Evolutionary conservation across 2,329 filamentous ascomycete genomes (phyloP), one percentile per base, ranked within the genome.

Genomic region (Blastomyces silverae): DNA sequence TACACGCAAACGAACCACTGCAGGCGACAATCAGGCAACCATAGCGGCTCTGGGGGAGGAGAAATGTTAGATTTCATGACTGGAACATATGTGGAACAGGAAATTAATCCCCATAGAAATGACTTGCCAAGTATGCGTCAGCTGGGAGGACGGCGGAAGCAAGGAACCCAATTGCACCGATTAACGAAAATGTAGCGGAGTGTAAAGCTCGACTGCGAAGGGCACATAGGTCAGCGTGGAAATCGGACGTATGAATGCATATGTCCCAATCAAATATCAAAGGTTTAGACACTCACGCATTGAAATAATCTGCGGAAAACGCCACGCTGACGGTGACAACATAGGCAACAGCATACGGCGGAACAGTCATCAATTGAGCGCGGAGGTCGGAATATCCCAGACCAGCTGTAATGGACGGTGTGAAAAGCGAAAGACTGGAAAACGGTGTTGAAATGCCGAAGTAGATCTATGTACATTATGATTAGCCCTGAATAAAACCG

Each of bases 21-120:
- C 85, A 81, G 0, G 87, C 87, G 50, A 91, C 79, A 42, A 90
- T 88, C 11, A 91, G 81, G 67, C 86, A 88, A 46, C 85, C 87
- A 71, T 90, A 90, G n/a, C 88, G 84, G 20, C 79, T 73, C 71
- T 79, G 63, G 39, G 2, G 17, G 60, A 10, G 15, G 48, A 34
- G 3, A 0, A 11, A 37, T 37, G 31, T 66, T 61, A 57, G 64
- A 0, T 52, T 37, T 22, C 11, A 61, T 37, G 34, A 37, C 34
- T 34, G 34, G 8, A 1, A 7, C 11, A 57, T 15, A 34, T 22
- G 37, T 44, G 59, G 57, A 46, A 58, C 34, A 22, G 13, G 59
- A 61, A 37, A 31, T 39, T 28, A 39, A 50, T 17, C 4, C 34
- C 8, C 13, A 7, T 20, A n/a, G 28, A 37, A 55, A 22, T 5